phyloP scores from a whole-genome alignment of 2,329 filamentous ascomycete species.

The Ophiocordyceps polyrhachis-furcata region DNA sequence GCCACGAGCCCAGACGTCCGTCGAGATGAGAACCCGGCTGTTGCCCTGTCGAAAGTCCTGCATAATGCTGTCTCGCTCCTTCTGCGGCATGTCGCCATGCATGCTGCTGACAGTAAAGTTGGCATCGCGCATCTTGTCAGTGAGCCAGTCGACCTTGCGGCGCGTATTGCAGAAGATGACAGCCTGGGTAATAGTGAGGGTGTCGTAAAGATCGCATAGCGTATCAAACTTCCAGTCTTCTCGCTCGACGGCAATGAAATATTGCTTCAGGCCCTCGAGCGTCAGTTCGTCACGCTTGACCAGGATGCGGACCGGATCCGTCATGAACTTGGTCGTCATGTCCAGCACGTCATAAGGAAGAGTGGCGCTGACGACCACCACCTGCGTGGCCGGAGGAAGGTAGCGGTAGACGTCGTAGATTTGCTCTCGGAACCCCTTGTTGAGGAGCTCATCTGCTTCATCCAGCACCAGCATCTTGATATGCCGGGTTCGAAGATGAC shows the following conservation, averaged over 20 bases:
- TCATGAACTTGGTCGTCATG: slow-evolving; percentile 99
- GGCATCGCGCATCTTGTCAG: slow-evolving; percentile 96
- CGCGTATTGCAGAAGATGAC: slow-evolving; percentile 99
- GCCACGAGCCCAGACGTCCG: slow-evolving; percentile 93
- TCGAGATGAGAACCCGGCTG: slow-evolving; percentile 88
- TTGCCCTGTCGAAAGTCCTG: slow-evolving; percentile 96
- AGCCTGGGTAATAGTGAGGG: slow-evolving; percentile 92
- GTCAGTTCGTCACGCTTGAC: slow-evolving; percentile 99
- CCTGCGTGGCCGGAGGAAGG: slow-evolving; percentile 87
- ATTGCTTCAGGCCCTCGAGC: slow-evolving; percentile 92
- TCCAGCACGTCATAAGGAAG: slow-evolving; percentile 95
- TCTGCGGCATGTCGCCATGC: slow-evolving; percentile 99
- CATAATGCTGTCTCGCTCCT: slow-evolving; percentile 97
- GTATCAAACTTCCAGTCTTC: slow-evolving; percentile 99
- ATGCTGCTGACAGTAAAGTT: slow-evolving; percentile 98
- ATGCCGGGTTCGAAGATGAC: slow-evolving; percentile 38
- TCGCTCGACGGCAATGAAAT: slow-evolving; percentile 98
- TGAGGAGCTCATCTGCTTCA: slow-evolving; percentile 49
- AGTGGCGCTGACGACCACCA: slow-evolving; percentile 94
- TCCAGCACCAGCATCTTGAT: slow-evolving; percentile 47
- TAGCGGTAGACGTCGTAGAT: slow-evolving; percentile 99
- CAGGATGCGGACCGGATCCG: slow-evolving; percentile 84
- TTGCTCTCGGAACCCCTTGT: slow-evolving; percentile 92
- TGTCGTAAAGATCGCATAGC: slow-evolving; percentile 95
- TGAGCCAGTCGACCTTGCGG: slow-evolving; percentile 97